Conservation (phyloP, 2,329 filamentous ascomycete species). For the Orbilia quercus region DNA sequence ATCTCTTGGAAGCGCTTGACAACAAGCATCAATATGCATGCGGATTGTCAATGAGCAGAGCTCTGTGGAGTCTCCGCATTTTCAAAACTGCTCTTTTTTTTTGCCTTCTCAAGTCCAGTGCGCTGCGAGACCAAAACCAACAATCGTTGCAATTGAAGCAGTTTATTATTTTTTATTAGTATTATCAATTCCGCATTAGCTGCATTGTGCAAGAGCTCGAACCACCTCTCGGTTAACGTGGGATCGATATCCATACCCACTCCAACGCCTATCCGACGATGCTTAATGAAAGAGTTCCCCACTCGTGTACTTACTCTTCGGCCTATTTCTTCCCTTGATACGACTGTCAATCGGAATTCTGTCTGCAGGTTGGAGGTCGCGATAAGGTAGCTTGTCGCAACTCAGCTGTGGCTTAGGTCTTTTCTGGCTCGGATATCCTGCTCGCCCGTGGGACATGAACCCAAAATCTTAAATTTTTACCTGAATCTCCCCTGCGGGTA, state of each 20-base stretch:
- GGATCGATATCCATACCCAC: conserved; percentile 51
- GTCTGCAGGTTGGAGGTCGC: conserved; percentile 13
- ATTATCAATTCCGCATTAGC: conserved; percentile 2
- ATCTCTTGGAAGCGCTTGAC: conserved; percentile 36
- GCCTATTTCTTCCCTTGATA: conserved; percentile 24
- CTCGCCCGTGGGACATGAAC: conserved; percentile 7
- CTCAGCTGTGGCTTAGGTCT: conserved; percentile 43
- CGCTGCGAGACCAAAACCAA: too few species aligned
- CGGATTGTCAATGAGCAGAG: conserved; percentile 44
- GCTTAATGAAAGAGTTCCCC: conserved; percentile 33
- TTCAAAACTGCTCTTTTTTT: conserved; percentile 23
- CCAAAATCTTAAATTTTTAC: conserved; percentile 45
- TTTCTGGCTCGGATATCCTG: conserved; percentile 3
- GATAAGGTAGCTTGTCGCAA: conserved; percentile 42
- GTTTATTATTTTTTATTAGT: too few species aligned
- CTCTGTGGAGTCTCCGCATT: conserved; percentile 57
- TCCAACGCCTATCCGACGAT: conserved; percentile 40
- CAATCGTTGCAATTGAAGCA: too few species aligned
- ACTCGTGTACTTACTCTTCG: conserved; percentile 18
- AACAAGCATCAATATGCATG: conserved; percentile 34
- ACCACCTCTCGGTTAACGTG: conserved; percentile 56
- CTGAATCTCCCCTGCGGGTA: conserved; percentile 33
- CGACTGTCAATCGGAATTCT: conserved; percentile 27
- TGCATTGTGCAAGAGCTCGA: conserved; percentile 54
- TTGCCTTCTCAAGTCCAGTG: too few species aligned